Evolutionary conservation across 2,329 filamentous ascomycete species (phyloP), one percentile per base, ranked within the genome.

Genomic region (Apiospora hydei): DNA sequence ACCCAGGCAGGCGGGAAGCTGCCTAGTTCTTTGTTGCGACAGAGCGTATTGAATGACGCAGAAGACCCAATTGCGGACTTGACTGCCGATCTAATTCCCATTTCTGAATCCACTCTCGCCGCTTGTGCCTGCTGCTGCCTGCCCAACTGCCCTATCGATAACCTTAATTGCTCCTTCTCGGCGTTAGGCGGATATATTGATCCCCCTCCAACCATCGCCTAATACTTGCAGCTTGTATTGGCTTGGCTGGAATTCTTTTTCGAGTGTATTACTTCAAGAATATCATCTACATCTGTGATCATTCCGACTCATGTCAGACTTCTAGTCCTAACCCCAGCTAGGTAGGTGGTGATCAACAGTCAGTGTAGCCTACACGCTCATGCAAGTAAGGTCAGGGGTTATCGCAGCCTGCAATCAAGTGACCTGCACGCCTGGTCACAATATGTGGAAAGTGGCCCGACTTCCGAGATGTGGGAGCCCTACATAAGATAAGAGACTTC

Each of bases 21-120:
- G 57, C 57, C 57, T 64, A 64, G 57, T 64, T 64, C 57, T 64
- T 64, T 64, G 38, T 64, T 64, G 30, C 57, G 8, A n/a, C 57
- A 38, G 14, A 43, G 13, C 34, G 34, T 49, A 49, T 69, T 49
- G 67, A 49, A 69, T 69, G 67, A 69, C 67, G 67, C 67, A 69
- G 38, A 69, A 47, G 67, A 69, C 26, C 67, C 67, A 30, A 69
- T 30, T n/a, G n/a, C 57, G 26, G 34, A 49, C 34, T 64, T n/a
- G 30, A 6, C n/a, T 8, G 67, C 67, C 43, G 67, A 46, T 69
- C 44, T 34, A 47, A 38, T 38, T 5, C 13, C 5, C 21, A 38
- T 44, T 38, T 38, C 34, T 38, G 34, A 38, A 44, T 47, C 66
- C 66, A 49, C 46, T 49, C 41, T 43, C 24, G 21, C 34, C 41